Conservation (phyloP, 306 rosid genomes). For the Rosa persica region DNA sequence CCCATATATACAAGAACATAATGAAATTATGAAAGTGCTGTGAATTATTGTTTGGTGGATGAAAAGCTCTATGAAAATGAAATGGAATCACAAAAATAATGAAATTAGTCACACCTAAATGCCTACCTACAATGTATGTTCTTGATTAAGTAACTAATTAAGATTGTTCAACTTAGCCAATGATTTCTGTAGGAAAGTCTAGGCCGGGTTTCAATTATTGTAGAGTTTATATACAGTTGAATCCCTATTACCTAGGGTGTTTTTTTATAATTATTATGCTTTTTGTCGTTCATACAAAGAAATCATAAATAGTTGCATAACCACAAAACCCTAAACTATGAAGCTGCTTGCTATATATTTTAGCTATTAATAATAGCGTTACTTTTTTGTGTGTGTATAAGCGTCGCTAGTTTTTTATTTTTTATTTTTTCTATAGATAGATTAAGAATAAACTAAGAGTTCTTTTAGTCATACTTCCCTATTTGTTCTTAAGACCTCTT, state of each 20-base stretch:
- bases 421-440: neutral
- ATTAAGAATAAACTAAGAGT: too few species aligned
- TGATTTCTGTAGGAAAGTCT: neutral
- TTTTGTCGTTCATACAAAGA: neutral
- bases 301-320: neutral
- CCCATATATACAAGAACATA: neutral
- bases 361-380: neutral
- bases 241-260: neutral
- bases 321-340: neutral
- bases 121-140: neutral
- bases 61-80: neutral
- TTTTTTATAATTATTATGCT: neutral
- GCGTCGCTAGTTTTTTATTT: too few species aligned
- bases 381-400: neutral
- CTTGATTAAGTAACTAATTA: neutral
- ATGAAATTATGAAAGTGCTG: slow-evolving; percentile 5
- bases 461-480: too few species aligned
- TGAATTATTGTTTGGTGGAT: neutral
- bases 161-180: neutral
- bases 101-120: neutral
- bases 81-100: neutral
- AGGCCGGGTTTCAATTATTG: neutral
- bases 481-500: too few species aligned
- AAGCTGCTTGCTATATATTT: neutral
- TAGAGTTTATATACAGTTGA: neutral